These are phyloP conservation scores for Penicillium silybi DNA, from an alignment of 495 filamentous ascomycete genomes.

Conservation along the genomic window DNA sequence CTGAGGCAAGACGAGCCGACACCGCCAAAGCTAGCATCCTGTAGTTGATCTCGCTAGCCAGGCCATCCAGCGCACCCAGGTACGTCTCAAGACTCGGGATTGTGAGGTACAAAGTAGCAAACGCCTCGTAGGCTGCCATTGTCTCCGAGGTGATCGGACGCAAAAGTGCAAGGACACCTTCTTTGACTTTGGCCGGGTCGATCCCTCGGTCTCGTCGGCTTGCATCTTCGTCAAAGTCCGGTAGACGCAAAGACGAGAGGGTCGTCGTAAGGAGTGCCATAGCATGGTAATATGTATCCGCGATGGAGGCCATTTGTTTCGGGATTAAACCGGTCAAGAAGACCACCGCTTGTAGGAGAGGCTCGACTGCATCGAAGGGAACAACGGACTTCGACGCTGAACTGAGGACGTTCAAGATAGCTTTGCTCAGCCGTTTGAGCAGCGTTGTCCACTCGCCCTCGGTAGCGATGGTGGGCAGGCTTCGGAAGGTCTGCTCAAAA, in stretches of 20 bases:
- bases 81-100: constrained; percentile 41
- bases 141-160: constrained; percentile 45
- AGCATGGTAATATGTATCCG: constrained; percentile 39
- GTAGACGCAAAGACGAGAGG: constrained; percentile 13
- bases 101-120: constrained; percentile 52
- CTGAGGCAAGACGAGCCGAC: constrained; percentile 28
- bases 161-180: constrained; percentile 47
- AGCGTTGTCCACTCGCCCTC: constrained; percentile 47
- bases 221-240: not conserved
- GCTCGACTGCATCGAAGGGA: constrained; percentile 22
- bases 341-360: constrained; percentile 35
- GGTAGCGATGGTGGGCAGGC: constrained; percentile 35
- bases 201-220: not conserved
- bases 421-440: constrained; percentile 43
- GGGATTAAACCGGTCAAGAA: constrained; percentile 43
- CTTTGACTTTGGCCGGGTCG: constrained; percentile 18
- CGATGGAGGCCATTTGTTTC: constrained; percentile 44
- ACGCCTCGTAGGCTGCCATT: constrained; percentile 52
- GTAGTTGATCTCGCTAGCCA: constrained; percentile 51
- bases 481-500: constrained; percentile 37
- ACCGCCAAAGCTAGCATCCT: constrained; percentile 50
- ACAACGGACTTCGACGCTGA: constrained; percentile 22
- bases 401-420: constrained; percentile 40
- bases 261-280: constrained; percentile 41
- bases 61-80: constrained; percentile 40